phyloP scores from a whole-genome alignment of 2,329 filamentous ascomycete genomes.

The Gnomoniopsis smithogilvyi region DNA sequence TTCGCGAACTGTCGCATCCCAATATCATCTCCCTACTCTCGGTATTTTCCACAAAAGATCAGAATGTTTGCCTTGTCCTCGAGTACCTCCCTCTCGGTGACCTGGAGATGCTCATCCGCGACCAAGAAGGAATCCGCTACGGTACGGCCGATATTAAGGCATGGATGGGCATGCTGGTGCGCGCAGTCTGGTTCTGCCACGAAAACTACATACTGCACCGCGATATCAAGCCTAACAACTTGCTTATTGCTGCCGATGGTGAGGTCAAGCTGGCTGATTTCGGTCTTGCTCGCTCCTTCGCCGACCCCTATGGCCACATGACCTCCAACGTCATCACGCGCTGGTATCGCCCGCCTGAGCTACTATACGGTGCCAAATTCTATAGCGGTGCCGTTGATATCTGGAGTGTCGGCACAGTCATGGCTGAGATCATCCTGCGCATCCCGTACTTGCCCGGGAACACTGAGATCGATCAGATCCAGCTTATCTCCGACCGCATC shows the following conservation, averaged over 20 bases:
- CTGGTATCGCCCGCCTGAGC: constrained; percentile 94
- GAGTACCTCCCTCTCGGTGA: constrained; percentile 94
- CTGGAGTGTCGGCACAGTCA: constrained; percentile 90
- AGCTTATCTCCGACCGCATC: constrained; percentile 77
- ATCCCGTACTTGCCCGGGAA: constrained; percentile 80
- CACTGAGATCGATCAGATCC: constrained; percentile 82
- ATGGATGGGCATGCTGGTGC: constrained; percentile 96
- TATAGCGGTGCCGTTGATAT: constrained; percentile 91
- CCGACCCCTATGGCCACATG: constrained; percentile 86
- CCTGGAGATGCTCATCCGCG: constrained; percentile 89
- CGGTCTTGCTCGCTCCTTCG: constrained; percentile 84
- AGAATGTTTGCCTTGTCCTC: constrained; percentile 93
- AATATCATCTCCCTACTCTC: constrained; percentile 93
- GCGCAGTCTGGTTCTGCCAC: constrained; percentile 95
- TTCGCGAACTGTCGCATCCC: constrained; percentile 90
- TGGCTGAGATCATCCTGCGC: constrained; percentile 84
- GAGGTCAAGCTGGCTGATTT: constrained; percentile 98
- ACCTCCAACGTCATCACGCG: constrained; percentile 92
- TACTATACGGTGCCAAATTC: constrained; percentile 84
- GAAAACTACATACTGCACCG: constrained; percentile 91
- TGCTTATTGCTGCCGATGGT: constrained; percentile 89
- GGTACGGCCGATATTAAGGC: constrained; percentile 89
- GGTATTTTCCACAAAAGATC: constrained; percentile 93
- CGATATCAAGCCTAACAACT: constrained; percentile 98
- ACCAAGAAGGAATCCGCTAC: constrained; percentile 74